Conservation (phyloP, 129 eudicot species). For the Glebionis coronaria region DNA sequence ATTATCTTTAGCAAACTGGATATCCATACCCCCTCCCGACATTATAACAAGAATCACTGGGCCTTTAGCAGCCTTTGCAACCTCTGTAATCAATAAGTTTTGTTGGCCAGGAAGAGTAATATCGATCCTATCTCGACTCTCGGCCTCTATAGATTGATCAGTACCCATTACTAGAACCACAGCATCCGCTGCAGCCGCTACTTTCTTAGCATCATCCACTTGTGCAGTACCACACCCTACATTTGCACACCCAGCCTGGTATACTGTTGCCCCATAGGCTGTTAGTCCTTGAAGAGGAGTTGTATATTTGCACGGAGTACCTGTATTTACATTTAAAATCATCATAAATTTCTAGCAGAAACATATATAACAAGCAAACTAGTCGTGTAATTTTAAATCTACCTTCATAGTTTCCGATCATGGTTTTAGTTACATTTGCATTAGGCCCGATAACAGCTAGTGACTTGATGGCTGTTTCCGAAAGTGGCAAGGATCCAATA, state of each 20-base stretch:
- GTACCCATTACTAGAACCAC: slow-evolving; percentile 73
- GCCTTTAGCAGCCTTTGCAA: slow-evolving; percentile 79
- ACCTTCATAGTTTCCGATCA: slow-evolving; percentile 96
- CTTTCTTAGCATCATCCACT: slow-evolving; percentile 61
- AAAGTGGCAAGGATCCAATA: slow-evolving; percentile 63
- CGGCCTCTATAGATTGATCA: slow-evolving; percentile 81
- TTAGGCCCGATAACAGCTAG: slow-evolving; percentile 95
- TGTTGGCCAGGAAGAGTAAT: slow-evolving; percentile 96
- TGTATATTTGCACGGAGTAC: slow-evolving; percentile 79
- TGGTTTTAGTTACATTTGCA: slow-evolving; percentile 78
- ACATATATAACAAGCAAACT: neutral
- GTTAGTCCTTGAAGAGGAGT: slow-evolving; percentile 88
- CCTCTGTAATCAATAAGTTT: slow-evolving; percentile 41
- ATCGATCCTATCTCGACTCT: slow-evolving; percentile 58
- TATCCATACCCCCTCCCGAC: slow-evolving; percentile 97
- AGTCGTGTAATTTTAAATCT: neutral
- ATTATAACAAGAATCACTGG: slow-evolving; percentile 92
- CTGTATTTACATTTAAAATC: slow-evolving; percentile 29
- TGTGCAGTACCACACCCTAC: slow-evolving; percentile 63
- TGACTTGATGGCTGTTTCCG: slow-evolving; percentile 64
- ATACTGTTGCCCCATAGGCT: slow-evolving; percentile 49
- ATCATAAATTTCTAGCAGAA: neutral
- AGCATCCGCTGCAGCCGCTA: slow-evolving; percentile 82
- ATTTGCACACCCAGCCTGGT: slow-evolving; percentile 65
- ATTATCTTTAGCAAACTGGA: slow-evolving; percentile 75